These are phyloP conservation scores for Globisporangium alternatum DNA, from an alignment of 352 stramenopile genomes.

Conservation along the genomic window DNA sequence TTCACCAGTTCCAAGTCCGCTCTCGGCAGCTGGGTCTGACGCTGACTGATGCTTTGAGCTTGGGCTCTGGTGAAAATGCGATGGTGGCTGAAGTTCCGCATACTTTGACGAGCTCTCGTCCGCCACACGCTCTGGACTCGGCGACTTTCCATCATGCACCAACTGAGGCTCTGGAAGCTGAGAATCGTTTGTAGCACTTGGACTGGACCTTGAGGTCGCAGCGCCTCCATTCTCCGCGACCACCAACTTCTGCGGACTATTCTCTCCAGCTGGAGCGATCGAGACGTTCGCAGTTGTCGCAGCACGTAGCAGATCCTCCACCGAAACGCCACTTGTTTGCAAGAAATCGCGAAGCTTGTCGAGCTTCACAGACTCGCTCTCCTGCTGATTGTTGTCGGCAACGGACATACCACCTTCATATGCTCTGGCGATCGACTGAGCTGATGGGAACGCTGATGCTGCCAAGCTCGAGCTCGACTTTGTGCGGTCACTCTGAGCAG, in stretches of 20 bases:
- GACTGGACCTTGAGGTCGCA: neutral
- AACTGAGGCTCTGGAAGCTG: neutral
- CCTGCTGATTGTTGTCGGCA: conserved; percentile 8
- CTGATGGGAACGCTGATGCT: neutral
- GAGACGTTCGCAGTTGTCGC: conserved; percentile 46
- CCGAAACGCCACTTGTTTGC: conserved; percentile 51
- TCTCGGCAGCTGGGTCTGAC: neutral
- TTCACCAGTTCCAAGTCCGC: neutral
- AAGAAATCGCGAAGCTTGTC: conserved; percentile 66
- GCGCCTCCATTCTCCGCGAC: neutral
- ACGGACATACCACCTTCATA: neutral
- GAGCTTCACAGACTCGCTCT: conserved; percentile 28
- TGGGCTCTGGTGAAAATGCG: neutral
- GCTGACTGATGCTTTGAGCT: neutral
- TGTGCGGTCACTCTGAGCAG: neutral
- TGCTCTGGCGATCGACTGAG: neutral
- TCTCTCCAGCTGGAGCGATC: conserved; percentile 19
- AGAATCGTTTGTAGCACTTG: neutral
- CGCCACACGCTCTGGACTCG: neutral
- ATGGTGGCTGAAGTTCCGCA: conserved; percentile 7
- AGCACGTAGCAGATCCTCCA: conserved; percentile 69
- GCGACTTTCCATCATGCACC: neutral
- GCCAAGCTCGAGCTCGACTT: neutral
- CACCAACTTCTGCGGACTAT: neutral
- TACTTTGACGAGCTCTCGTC: conserved; percentile 5